A percentile compares a stretch with the other conserved stretches of the same genome.
phyloP scores from a whole-genome alignment of 2,329 filamentous ascomycete genomes.

The Colletotrichum orchidophilum region DNA sequence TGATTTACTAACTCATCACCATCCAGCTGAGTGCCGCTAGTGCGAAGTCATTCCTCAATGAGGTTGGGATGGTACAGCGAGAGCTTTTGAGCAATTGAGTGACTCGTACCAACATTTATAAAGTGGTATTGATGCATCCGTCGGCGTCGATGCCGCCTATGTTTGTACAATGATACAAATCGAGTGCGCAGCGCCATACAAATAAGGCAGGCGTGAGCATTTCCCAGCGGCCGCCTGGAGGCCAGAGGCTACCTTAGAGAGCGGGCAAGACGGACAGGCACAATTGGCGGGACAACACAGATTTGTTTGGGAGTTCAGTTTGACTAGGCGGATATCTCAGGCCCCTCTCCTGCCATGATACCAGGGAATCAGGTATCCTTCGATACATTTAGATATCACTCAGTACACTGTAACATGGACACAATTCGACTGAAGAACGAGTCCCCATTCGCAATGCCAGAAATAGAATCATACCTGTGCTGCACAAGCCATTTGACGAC shows the following conservation, averaged over 20 bases:
- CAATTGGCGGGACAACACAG: constrained; percentile 1
- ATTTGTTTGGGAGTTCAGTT: constrained; percentile 17
- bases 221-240: background rate
- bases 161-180: constrained; percentile 4
- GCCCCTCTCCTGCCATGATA: constrained; percentile 20
- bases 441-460: background rate
- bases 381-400: constrained; percentile 20
- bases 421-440: background rate
- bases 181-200: background rate
- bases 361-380: constrained; percentile 12
- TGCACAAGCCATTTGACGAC: no score
- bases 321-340: constrained; percentile 4
- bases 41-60: constrained; percentile 61
- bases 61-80: constrained; percentile 59
- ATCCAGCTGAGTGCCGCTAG: constrained; percentile 62
- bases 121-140: background rate
- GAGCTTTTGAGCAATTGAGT: constrained; percentile 55
- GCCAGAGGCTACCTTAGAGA: background rate
- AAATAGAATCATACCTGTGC: background rate
- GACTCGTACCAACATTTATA: background rate
- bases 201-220: constrained; percentile 3
- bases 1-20: background rate
- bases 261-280: constrained; percentile 14
- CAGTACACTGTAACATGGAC: background rate
- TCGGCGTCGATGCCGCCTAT: background rate